Conservation (phyloP, 2,329 filamentous ascomycete species). For the Fusarium paranaense region DNA sequence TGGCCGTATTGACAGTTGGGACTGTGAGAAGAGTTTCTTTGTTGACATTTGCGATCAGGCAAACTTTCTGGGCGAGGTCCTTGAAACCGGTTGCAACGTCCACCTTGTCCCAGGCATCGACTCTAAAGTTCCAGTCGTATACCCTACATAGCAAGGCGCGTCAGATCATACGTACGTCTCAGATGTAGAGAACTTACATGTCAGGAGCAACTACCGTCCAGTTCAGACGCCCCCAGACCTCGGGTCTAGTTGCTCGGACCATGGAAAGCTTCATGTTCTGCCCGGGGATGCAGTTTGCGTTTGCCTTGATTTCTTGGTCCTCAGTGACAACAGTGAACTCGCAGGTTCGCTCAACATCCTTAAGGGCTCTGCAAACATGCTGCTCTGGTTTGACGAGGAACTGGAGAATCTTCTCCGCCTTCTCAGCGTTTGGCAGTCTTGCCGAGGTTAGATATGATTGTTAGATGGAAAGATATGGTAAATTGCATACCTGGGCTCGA, state of each 20-base stretch:
- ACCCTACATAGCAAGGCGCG: conserved; percentile 32
- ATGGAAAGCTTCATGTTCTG: conserved; percentile 38
- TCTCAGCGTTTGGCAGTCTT: conserved; percentile 29
- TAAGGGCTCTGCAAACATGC: conserved; percentile 22
- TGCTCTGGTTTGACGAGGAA: conserved; percentile 22
- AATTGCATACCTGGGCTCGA: conserved; percentile 44
- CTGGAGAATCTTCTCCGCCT: conserved; percentile 31
- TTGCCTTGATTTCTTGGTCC: conserved; percentile 37
- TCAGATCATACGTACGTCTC: conserved; percentile 10
- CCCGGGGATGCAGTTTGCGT: conserved; percentile 12
- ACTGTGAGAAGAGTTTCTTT: conserved; percentile 18
- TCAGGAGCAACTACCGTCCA: conserved; percentile 52
- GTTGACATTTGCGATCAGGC: conserved; percentile 21
- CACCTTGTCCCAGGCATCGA: conserved; percentile 42
- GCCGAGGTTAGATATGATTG: conserved; percentile 9
- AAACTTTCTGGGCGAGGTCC: conserved; percentile 36
- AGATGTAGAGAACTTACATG: conserved; percentile 42
- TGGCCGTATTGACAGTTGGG: conserved; percentile 22
- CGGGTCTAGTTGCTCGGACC: conserved; percentile 34
- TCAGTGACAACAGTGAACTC: conserved; percentile 37
- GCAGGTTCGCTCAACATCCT: conserved; percentile 25
- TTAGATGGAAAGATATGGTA: background rate
- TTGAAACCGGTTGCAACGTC: conserved; percentile 33
- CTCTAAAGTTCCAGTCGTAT: conserved; percentile 51
- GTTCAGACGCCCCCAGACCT: conserved; percentile 42